phyloP scores from a whole-genome alignment of 148 eudicot genomes.

The Chenopodium formosanum region DNA sequence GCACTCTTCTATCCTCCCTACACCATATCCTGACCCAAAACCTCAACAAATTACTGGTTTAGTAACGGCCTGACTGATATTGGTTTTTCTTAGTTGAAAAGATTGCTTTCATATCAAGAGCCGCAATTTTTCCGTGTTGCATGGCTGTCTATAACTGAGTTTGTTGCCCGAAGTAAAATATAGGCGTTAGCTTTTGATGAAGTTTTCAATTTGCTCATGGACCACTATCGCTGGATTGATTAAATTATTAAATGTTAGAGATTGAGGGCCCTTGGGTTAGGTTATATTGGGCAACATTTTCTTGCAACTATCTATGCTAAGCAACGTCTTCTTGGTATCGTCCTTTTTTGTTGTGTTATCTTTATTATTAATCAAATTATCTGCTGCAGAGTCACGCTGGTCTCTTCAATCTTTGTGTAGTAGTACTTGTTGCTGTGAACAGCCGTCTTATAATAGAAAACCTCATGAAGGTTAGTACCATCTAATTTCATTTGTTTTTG shows the following conservation, averaged over 20 bases:
- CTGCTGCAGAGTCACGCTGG: slow-evolving; percentile 90
- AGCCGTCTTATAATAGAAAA: slow-evolving; percentile 95
- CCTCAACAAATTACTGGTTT: neutral
- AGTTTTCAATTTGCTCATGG: neutral
- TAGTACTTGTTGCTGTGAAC: slow-evolving; percentile 92
- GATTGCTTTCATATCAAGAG: neutral
- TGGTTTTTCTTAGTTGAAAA: neutral
- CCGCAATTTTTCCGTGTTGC: neutral
- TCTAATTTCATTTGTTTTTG: neutral
- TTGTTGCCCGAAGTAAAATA: neutral
- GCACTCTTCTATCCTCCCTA: neutral
- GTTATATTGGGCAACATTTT: neutral
- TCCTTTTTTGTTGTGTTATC: neutral
- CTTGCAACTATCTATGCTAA: neutral
- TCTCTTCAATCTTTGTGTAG: slow-evolving; percentile 93
- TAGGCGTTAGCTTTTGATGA: neutral
- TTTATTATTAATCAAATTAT: slow-evolving; percentile 3
- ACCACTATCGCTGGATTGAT: neutral
- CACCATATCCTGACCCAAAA: neutral
- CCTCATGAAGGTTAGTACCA: slow-evolving; percentile 80
- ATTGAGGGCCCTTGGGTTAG: neutral
- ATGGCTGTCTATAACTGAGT: neutral
- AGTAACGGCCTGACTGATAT: neutral
- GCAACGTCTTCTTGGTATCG: neutral
- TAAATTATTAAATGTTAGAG: neutral